Evolutionary conservation across 1,284 basidiomycete genomes (phyloP).

Genomic region (Peniophora sp.): DNA sequence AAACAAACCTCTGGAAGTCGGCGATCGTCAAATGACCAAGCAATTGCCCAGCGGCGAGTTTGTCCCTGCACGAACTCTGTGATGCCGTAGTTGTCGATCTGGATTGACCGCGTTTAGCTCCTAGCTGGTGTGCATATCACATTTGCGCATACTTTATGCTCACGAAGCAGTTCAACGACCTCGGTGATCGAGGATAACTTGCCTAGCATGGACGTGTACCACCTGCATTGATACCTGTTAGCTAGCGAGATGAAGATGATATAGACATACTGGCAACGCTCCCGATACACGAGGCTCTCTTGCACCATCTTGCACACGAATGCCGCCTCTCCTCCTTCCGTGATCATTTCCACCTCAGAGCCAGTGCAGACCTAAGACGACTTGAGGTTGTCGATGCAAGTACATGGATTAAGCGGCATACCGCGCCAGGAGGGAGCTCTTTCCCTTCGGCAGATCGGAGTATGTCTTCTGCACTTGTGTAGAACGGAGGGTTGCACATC

Average conservation of each 20-base stretch:
- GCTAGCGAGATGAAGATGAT: not conserved
- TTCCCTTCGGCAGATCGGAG: conserved; percentile 52
- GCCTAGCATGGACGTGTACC: conserved; percentile 91
- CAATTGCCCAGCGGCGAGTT: conserved; percentile 84
- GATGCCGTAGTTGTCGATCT: conserved; percentile 83
- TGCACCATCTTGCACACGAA: conserved; percentile 77
- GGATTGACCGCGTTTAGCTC: not conserved
- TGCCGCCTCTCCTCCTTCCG: conserved; percentile 72
- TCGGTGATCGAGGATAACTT: conserved; percentile 68
- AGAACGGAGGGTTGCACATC: conserved; percentile 98
- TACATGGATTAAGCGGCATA: conserved; percentile 25
- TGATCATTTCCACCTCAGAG: conserved; percentile 80
- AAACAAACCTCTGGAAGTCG: conserved; percentile 70
- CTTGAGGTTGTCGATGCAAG: not conserved
- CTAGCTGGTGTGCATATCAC: not conserved
- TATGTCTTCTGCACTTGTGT: conserved; percentile 66
- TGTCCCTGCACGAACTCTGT: conserved; percentile 79
- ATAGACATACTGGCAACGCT: conserved; percentile 41
- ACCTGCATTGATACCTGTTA: conserved; percentile 39
- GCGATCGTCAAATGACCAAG: conserved; percentile 67
- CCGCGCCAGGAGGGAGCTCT: conserved; percentile 54
- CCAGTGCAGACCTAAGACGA: conserved; percentile 69
- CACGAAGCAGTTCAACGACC: conserved; percentile 52
- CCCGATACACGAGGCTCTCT: conserved; percentile 51
- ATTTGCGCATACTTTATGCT: conserved; percentile 34